phyloP scores from a whole-genome alignment of 163 green algal species.

The Scenedesmus sp. region DNA sequence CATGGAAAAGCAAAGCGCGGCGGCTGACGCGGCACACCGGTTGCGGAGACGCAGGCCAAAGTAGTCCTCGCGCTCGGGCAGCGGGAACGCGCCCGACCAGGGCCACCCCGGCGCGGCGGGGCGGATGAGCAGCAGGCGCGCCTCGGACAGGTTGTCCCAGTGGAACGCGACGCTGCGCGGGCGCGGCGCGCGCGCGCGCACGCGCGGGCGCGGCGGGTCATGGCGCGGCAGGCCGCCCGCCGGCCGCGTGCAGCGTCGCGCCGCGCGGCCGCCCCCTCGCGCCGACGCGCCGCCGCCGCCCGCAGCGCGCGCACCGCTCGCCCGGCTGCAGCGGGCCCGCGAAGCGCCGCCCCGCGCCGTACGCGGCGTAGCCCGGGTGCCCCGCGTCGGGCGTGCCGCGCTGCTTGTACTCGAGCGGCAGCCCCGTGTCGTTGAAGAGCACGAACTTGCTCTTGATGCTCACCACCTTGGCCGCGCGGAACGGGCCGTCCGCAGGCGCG shows the following conservation, averaged over 20 bases:
- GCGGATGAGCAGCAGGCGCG: constrained; percentile 73
- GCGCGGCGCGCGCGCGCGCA: no score
- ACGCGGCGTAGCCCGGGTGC: constrained; percentile 16
- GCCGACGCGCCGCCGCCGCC: not conserved
- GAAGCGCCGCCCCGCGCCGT: constrained; percentile 61
- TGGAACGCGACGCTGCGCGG: constrained; percentile 57
- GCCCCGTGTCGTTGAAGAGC: constrained; percentile 86
- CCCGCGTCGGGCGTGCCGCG: constrained; percentile 71
- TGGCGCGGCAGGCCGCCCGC: constrained; percentile 23
- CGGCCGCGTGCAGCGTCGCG: no score
- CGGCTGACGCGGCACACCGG: constrained; percentile 1
- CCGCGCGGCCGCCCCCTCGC: no score
- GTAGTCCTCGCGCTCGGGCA: constrained; percentile 83
- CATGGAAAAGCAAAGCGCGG: not conserved
- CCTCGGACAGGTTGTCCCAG: constrained; percentile 77
- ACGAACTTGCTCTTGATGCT: constrained; percentile 91
- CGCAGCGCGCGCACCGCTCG: constrained; percentile 22
- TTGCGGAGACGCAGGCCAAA: constrained; percentile 86
- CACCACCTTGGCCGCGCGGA: constrained; percentile 83
- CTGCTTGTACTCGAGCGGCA: constrained; percentile 88
- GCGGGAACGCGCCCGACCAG: constrained; percentile 75
- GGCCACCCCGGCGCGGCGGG: constrained; percentile 49
- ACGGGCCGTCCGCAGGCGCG: constrained; percentile 68
- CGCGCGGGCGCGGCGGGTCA: no score
- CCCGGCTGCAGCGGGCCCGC: constrained; percentile 55